A percentile compares a stretch with the other conserved stretches of the same genome.
Evolutionary conservation across 169 alveolate species (phyloP).

Genomic region (Eimeria sp.): DNA sequence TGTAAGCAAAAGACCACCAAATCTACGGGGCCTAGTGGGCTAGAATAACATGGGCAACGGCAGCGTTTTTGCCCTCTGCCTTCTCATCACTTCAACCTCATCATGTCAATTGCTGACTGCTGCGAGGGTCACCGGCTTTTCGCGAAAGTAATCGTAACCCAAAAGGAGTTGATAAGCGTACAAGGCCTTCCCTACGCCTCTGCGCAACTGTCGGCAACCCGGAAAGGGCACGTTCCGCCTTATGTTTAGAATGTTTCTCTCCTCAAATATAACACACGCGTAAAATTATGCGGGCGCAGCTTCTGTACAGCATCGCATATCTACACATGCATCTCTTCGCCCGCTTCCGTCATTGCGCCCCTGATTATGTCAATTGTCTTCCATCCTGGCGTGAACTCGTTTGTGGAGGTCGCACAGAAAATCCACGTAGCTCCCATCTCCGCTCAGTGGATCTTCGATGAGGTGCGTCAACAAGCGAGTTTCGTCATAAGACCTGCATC

Average conservation of each 20-base stretch:
- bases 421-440: constrained; percentile 83
- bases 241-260: background rate
- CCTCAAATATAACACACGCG: background rate
- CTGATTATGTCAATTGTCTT: constrained; percentile 27
- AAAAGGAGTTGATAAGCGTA: background rate
- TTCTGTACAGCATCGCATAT: constrained; percentile 7
- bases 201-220: constrained; percentile 8
- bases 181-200: background rate
- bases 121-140: background rate
- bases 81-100: background rate
- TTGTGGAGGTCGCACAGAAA: constrained; percentile 81
- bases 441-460: constrained; percentile 80
- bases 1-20: background rate
- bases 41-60: background rate
- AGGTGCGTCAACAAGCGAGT: constrained; percentile 79
- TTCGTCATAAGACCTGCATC: constrained; percentile 78
- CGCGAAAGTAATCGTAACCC: background rate
- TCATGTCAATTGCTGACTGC: background rate
- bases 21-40: background rate
- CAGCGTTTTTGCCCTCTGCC: background rate
- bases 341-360: background rate
- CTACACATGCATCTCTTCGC: background rate
- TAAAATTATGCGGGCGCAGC: background rate
- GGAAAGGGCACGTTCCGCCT: background rate
- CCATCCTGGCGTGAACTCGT: constrained; percentile 79